These are phyloP conservation scores for Neospora caninum DNA, from an alignment of 169 alveolate species.

Conservation along the genomic window DNA sequence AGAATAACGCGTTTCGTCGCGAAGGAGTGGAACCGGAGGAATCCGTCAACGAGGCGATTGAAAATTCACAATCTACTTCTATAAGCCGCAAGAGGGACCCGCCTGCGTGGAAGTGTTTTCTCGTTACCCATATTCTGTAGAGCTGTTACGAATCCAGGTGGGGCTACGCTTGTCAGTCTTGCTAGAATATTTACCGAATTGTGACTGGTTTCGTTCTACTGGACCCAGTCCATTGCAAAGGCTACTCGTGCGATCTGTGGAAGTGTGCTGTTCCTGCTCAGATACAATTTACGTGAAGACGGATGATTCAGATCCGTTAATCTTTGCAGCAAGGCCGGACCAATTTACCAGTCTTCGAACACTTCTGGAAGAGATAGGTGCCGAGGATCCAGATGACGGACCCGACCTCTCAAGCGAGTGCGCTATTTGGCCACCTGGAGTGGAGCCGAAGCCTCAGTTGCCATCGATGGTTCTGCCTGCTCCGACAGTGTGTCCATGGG, in stretches of 20 bases:
- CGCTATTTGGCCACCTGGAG: conserved; percentile 18
- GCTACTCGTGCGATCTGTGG: neutral
- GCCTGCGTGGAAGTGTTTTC: no score
- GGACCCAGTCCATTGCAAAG: no score
- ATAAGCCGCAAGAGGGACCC: no score
- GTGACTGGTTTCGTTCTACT: no score
- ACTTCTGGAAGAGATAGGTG: conserved; percentile 14
- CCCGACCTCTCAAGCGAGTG: neutral
- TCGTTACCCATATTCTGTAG: no score
- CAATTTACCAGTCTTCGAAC: neutral
- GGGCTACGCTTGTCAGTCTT: no score
- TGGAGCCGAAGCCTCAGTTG: conserved; percentile 1
- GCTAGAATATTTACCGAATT: no score
- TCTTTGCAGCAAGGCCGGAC: neutral
- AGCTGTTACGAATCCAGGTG: no score
- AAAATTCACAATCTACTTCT: no score
- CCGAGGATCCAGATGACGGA: neutral
- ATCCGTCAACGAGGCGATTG: no score
- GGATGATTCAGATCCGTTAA: neutral
- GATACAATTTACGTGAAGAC: conserved; percentile 3
- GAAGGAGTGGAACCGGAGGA: no score
- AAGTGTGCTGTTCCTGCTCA: neutral
- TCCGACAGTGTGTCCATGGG: conserved; percentile 9
- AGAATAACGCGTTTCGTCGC: neutral
- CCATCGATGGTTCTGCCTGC: neutral